Evolutionary conservation across 2,329 filamentous ascomycete species (phyloP), one percentile per base, ranked within the genome.

Genomic region (Fusarium drepaniforme): DNA sequence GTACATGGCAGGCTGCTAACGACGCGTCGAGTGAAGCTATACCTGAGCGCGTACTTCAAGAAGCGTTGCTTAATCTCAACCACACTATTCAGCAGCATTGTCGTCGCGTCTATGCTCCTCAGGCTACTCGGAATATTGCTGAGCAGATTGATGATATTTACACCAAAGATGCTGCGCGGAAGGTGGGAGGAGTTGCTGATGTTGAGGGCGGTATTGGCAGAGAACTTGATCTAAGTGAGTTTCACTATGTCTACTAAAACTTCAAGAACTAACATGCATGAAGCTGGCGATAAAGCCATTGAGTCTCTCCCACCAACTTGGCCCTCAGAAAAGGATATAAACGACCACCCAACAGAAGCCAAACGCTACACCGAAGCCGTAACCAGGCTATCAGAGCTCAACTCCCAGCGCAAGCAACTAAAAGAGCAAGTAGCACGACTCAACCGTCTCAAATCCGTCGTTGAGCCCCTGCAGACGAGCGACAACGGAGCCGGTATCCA

Each of bases 81-180:
- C 88, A 91, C 70, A 83, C 87, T 18, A 83, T 94, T 16, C 88
- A 89, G 74, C 90, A 92, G 75, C 93, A 95, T 80, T 88, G 88
- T 35, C 89, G 89, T 40, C 88, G 91, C 66, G 90, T 91, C 7
- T 94, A 94, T 80, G 88, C 91, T 18, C 88, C 91, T 0, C 91
- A 93, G 76, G 91, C 92, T n/a, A 90, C 88, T 62, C 88, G 92
- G 40, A 91, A 93, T 77, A 88, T 94, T 21, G 92, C 93, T 3
- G 92, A 94, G 84, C 93, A 95, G 83, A 90, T 95, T 49, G 91
- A 93, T 81, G 83, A 83, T 58, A 83, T 93, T 53, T 94, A 94
- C 81, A 88, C 88, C 81, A 82, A 82, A 8, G 83, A 84, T 16
- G 83, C 83, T 6, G 85, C 87, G 44, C 84, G 85, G 42, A 83